A percentile compares a stretch with the other conserved stretches of the same genome.
phyloP scores from a whole-genome alignment of 139 green algal genomes.

The Pycnococcus provasolii region DNA sequence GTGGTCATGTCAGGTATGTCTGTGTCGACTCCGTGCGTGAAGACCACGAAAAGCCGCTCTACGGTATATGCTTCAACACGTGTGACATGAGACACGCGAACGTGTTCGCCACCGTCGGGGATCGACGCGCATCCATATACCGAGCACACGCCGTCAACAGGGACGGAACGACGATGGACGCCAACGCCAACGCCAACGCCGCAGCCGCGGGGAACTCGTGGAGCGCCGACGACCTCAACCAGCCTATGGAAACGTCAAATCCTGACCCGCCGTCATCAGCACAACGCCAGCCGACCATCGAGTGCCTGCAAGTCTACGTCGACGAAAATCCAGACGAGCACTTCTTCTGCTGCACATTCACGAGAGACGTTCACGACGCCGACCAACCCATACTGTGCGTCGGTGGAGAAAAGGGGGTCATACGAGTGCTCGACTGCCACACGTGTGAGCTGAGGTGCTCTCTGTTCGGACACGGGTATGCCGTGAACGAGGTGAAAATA shows the following conservation, averaged over 20 bases:
- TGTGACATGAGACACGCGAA: constrained; percentile 6
- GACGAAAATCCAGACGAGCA: constrained; percentile 26
- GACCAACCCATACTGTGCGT: constrained; percentile 20
- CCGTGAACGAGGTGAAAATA: constrained; percentile 32
- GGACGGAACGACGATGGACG: neutral
- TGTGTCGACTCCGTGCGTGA: neutral
- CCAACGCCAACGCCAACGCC: too few relatives aligned
- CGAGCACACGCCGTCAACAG: neutral
- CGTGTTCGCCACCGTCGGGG: constrained; percentile 15
- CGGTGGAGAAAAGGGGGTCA: constrained; percentile 22
- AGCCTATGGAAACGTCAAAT: too few relatives aligned
- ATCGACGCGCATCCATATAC: constrained; percentile 10
- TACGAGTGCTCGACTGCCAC: constrained; percentile 29
- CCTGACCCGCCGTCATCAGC: too few relatives aligned
- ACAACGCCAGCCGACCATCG: too few relatives aligned
- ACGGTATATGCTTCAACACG: constrained; percentile 15
- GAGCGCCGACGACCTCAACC: too few relatives aligned
- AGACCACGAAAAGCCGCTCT: constrained; percentile 20
- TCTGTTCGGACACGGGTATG: constrained; percentile 14
- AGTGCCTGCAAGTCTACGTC: constrained; percentile 10
- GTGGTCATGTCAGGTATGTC: too few relatives aligned
- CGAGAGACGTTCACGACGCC: neutral
- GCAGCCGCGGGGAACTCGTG: too few relatives aligned
- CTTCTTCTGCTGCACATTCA: constrained; percentile 26
- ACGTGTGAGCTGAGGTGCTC: neutral